Base-by-base conservation (phyloP, 2,329 filamentous ascomycete species). In the Albifimbria verrucaria region DNA sequence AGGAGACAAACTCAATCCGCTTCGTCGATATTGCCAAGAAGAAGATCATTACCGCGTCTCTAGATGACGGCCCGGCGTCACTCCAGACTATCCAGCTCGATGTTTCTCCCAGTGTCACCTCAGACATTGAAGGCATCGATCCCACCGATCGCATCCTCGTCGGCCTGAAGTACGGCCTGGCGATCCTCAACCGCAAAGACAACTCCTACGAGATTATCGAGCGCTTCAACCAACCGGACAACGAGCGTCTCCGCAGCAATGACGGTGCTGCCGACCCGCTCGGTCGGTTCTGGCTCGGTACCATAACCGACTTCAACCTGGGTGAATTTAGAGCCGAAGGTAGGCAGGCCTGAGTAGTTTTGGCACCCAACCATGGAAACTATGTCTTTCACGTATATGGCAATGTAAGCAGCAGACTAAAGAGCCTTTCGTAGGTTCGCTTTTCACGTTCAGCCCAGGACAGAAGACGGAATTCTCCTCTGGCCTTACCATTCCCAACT, bases 1-100 rank as follows among this genome's bases (percentile, higher is more conserved):
- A 79, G 54, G 73, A 73, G 21, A 83, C 80, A 49, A 80, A 89
- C 68, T 79, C 76, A 46, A 74, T 93, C 54, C 88, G 89, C 58
- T 92, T 91, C 68, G 83, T 92, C 56, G 92, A 97, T 71, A 92
- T 96, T 71, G 88, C 87, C 69, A 84, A 88, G 66, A 81, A 88
- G 66, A 83, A 85, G 56, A 66, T 96, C 45, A 88, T 94, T 73
- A 79, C 81, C 47, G 79, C 94, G 55, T 80, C 90, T 62, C 76
- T 95, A 22, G 66, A 70, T 47, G 74, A 81, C 54, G 88, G 87
- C 0, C 82, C 83, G 17, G 72, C 73, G 4, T 89, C 88, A 36
- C 68, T 88, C 55, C 77, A 83, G 58, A 87, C 88, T 4, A 55
- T 78, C 36, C 75, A 84, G 65, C 71, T 86, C 41, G 76, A 81